Evolutionary conservation across 768 basidiomycete species (phyloP), one percentile per base, ranked within the genome.

Genomic region (Botryobasidium botryosum): DNA sequence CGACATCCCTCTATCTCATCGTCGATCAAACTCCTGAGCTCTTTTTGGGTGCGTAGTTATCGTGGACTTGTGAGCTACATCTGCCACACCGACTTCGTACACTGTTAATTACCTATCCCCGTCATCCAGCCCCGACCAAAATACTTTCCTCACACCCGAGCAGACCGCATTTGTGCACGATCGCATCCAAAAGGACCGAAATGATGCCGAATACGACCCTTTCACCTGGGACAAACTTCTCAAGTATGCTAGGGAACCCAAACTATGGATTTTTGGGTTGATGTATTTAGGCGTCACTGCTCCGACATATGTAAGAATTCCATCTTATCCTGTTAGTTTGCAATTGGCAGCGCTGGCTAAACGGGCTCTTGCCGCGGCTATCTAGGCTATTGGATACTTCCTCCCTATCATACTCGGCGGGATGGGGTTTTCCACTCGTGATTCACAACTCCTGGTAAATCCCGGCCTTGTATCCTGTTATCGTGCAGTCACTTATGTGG

Each of bases 71-170:
- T 44, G 24, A 18, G 43, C 36, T 35, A 8, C 7, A 8, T 18
- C 20, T 3, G 8, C 3, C 23, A 5, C n/a, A n/a, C n/a, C n/a
- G n/a, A n/a, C n/a, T n/a, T n/a, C n/a, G n/a, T n/a, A n/a, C n/a
- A n/a, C n/a, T n/a, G n/a, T 13, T 10, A 39, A 3, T 7, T 13
- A 35, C 13, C 29, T 40, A 13, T 21, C 20, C n/a, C 36, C 3
- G 20, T 44, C 17, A 15, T 28, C 23, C 24, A 44, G 43, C 43
- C 43, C 43, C 2, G 44, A 45, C 35, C 21, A 33, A 15, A 45
- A 45, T 15, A 45, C 21, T 3, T 45, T 45, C 44, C 44, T 45
- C 21, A 45, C 44, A 6, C 23, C 44, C 18, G 44, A 45, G 24
- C 24, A 45, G 35, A 45, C 44, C 20, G 44, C 23, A 24, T 37